Base-by-base conservation (phyloP, 352 stramenopile genomes). In the Phytophthora nicotianae region DNA sequence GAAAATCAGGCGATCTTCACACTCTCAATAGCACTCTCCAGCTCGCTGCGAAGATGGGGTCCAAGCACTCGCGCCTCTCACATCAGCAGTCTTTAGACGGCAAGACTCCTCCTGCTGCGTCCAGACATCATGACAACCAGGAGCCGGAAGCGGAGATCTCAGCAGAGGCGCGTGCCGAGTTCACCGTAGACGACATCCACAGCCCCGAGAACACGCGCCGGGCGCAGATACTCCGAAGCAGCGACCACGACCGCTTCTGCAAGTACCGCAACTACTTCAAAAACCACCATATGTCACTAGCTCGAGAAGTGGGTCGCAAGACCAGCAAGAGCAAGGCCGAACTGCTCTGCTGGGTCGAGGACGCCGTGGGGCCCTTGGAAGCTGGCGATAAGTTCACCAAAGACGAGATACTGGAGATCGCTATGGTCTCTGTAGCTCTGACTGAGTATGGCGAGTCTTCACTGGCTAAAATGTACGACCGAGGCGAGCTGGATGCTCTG, bases 241-340 rank as follows among this genome's bases (percentile, higher is more conserved):
- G 35, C 4, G 58, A 70, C 23, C 33, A 37, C 7, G 72, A 80
- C 38, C 70, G 70, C 4, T 81, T 79, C 54, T 72, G 58, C 40
- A 77, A 79, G 59, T 81, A 77, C 58, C 69, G 73, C 27, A 81
- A 81, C 58, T 79, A 71, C 45, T 81, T 81, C 47, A 81, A 81
- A 41, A 81, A 81, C 46, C 70, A 79, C 52, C 70, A 81, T 38
- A 79, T 74, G 66, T 72, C 69, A 17, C 56, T 81, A 2, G 73
- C 73, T 10, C 58, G 70, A 23, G 73, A 75, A 46, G 67, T 81
- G n/a, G 59, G 67, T 16, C 52, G 58, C 14, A 62, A 75, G 33
- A 73, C 70, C 3, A 71, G 46, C 37, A 77, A 74, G 57, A 74
- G 56, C 49, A 77, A 76, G 48, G 29, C 27, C 4, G 67, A 77